These are phyloP conservation scores for Helianthus tuberosus DNA, from an alignment of 129 eudicot genomes.

Conservation along the genomic window DNA sequence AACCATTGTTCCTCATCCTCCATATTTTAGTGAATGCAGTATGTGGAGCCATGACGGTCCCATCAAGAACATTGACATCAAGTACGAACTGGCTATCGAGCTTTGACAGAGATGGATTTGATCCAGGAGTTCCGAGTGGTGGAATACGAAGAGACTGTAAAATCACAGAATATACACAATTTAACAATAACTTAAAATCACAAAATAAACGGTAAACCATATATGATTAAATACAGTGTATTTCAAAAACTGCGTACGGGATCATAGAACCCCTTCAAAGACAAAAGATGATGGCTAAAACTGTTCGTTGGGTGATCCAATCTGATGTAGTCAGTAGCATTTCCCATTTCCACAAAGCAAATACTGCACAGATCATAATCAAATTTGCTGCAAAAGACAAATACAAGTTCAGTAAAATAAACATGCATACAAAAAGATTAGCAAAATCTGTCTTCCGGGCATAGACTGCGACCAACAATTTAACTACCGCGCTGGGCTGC, in stretches of 20 bases:
- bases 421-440: background rate
- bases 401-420: background rate
- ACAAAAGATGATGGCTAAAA: constrained; percentile 30
- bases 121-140: constrained; percentile 28
- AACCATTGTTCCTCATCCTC: constrained; percentile 89
- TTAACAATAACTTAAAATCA: background rate
- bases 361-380: constrained; percentile 79
- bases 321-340: constrained; percentile 58
- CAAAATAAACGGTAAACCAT: background rate
- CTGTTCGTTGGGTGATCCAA: constrained; percentile 59
- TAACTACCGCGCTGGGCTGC: no score
- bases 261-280: constrained; percentile 41
- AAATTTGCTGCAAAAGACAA: constrained; percentile 57
- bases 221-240: background rate
- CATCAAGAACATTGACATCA: constrained; percentile 84
- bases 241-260: constrained; percentile 42
- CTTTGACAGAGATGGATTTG: constrained; percentile 40
- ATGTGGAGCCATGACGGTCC: constrained; percentile 74
- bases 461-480: no score
- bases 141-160: constrained; percentile 17
- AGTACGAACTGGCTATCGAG: constrained; percentile 72
- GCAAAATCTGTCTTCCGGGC: background rate
- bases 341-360: constrained; percentile 62
- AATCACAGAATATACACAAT: background rate
- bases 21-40: constrained; percentile 85